These are phyloP conservation scores for Leishmania turanica DNA, from an alignment of 208 protist species.

Conservation along the genomic window DNA sequence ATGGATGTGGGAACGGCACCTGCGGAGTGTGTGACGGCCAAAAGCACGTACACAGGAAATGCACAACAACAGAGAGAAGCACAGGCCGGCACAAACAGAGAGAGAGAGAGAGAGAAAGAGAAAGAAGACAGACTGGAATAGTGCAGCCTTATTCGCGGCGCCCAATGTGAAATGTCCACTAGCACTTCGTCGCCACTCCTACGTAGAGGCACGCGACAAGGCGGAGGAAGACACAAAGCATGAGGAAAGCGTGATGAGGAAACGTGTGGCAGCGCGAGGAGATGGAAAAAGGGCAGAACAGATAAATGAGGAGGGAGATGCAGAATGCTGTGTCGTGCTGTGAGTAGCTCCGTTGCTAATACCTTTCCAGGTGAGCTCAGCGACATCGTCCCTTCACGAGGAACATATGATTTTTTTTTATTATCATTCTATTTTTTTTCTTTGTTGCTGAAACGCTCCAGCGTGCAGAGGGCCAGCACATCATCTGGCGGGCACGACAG, in stretches of 20 bases:
- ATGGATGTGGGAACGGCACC: not conserved
- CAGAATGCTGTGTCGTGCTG: not conserved
- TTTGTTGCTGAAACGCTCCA: not conserved
- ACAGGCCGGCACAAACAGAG: not conserved
- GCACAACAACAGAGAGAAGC: not conserved
- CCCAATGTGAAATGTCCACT: not conserved
- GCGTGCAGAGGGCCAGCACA: not conserved
- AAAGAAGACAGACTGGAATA: not conserved
- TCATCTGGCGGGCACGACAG: not conserved
- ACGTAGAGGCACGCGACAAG: not conserved
- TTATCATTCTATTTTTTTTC: too few relatives aligned
- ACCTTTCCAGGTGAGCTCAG: not conserved
- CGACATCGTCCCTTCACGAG: not conserved
- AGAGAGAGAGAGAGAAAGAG: not conserved
- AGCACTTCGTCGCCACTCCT: not conserved
- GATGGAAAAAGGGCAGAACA: not conserved
- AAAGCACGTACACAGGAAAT: not conserved
- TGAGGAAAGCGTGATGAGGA: not conserved
- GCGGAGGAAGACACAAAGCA: slow-evolving; percentile 3
- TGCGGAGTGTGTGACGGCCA: not conserved
- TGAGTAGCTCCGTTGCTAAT: not conserved
- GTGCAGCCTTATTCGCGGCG: not conserved
- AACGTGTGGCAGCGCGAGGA: not conserved
- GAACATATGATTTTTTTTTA: too few relatives aligned
- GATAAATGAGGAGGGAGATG: not conserved